phyloP scores from a whole-genome alignment of 169 alveolate genomes.

The Eimeria nieschulzi region DNA sequence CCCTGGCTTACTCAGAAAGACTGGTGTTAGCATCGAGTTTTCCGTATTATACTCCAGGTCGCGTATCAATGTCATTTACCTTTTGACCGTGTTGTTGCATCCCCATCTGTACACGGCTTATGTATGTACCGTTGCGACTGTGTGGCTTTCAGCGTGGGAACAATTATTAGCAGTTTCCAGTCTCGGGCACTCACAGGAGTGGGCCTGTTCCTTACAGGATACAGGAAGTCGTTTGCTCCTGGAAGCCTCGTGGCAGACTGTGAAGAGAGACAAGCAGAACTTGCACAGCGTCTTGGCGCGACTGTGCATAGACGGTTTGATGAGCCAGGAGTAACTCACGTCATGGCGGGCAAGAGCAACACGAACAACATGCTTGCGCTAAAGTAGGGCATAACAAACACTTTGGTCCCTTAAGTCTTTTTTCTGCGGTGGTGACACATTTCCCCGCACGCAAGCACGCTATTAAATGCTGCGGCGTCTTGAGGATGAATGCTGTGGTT shows the following conservation, averaged over 20 bases:
- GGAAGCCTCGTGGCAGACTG: slow-evolving; percentile 87
- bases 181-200: slow-evolving; percentile 83
- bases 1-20: no score
- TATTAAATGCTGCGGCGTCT: no score
- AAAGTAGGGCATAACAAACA: slow-evolving; percentile 20
- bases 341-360: slow-evolving; percentile 91
- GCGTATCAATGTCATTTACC: no score
- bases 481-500: slow-evolving; percentile 5
- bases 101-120: neutral
- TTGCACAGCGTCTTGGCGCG: slow-evolving; percentile 90
- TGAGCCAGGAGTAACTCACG: slow-evolving; percentile 88
- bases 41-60: no score
- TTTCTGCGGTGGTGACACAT: no score
- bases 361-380: slow-evolving; percentile 85
- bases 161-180: slow-evolving; percentile 84
- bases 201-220: slow-evolving; percentile 91
- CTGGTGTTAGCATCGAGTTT: no score
- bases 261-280: slow-evolving; percentile 90
- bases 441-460: no score
- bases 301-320: slow-evolving; percentile 84
- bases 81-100: no score
- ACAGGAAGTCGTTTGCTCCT: slow-evolving; percentile 87
- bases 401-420: neutral
- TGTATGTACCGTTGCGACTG: neutral
- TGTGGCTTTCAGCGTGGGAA: slow-evolving; percentile 84